Conservation (phyloP, 1,284 basidiomycete genomes). For the Ustilago loliicola region DNA sequence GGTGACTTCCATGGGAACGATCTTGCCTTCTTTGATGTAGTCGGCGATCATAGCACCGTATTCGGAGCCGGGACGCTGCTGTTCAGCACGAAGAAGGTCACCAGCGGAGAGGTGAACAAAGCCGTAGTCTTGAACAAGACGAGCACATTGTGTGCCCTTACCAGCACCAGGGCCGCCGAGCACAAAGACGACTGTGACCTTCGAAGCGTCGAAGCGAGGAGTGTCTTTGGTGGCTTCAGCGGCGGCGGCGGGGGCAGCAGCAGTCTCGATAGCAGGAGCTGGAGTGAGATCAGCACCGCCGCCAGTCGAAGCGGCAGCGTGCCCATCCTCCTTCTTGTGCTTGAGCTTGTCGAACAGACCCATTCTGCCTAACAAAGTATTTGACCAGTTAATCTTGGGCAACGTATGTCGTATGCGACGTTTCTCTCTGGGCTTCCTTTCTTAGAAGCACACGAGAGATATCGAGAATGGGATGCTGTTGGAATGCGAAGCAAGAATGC, state of each 20-base stretch:
- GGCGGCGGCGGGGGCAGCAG: constrained; percentile 5
- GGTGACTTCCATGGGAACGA: constrained; percentile 97
- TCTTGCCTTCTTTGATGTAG: constrained; percentile 91
- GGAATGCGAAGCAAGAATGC: constrained; percentile 1
- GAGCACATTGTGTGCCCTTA: constrained; percentile 94
- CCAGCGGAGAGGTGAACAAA: constrained; percentile 98
- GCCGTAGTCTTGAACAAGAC: constrained; percentile 86
- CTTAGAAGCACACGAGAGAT: constrained; percentile 16
- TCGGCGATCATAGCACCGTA: constrained; percentile 89
- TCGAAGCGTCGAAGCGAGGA: constrained; percentile 78
- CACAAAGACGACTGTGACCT: constrained; percentile 92
- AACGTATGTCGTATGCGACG: constrained; percentile 26
- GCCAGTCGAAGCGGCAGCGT: background rate
- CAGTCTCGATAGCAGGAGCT: constrained; percentile 9
- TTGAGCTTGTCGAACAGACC: constrained; percentile 55
- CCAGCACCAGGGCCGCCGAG: constrained; percentile 97
- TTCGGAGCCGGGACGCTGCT: constrained; percentile 85
- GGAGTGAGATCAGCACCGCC: constrained; percentile 11
- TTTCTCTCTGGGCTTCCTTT: constrained; percentile 18
- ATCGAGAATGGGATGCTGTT: background rate
- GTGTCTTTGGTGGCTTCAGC: constrained; percentile 24
- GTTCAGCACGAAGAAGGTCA: constrained; percentile 94
- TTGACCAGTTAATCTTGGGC: constrained; percentile 55
- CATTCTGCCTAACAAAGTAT: constrained; percentile 54
- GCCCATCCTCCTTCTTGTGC: constrained; percentile 36